phyloP scores from a whole-genome alignment of 805 yeast species.

The Wickerhamomyces tratensis region DNA sequence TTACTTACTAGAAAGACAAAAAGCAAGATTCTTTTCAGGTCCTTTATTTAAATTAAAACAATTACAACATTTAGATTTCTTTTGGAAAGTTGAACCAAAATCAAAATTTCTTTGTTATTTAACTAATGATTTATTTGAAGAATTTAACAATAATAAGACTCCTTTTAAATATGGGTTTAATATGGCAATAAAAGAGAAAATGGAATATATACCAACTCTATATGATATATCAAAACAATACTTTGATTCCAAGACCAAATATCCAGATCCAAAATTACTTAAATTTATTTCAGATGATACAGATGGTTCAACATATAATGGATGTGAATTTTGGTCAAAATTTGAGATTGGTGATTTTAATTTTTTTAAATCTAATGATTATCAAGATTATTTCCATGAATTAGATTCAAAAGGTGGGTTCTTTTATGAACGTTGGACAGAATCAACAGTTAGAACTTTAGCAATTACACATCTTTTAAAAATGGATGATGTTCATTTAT shows the following conservation, averaged over 20 bases:
- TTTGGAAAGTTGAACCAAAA: background rate
- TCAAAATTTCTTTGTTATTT: background rate
- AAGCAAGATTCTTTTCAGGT: background rate
- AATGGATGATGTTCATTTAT: slow-evolving; percentile 58
- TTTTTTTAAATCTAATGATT: background rate
- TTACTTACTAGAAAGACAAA: background rate
- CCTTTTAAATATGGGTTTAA: slow-evolving; percentile 38
- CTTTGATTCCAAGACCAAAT: no score
- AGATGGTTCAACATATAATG: background rate
- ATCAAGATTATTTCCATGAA: slow-evolving; percentile 36
- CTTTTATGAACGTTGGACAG: slow-evolving; percentile 86
- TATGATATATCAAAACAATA: slow-evolving; percentile 23
- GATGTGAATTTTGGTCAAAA: slow-evolving; percentile 29
- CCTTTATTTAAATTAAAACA: background rate
- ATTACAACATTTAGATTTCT: background rate
- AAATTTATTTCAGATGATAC: background rate
- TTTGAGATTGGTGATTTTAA: slow-evolving; percentile 60
- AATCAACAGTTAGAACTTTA: slow-evolving; percentile 78
- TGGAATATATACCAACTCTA: slow-evolving; percentile 40
- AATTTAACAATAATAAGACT: no score
- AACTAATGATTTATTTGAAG: background rate
- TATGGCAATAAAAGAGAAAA: slow-evolving; percentile 40
- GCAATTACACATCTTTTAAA: slow-evolving; percentile 71
- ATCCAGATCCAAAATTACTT: background rate
- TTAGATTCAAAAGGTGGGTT: slow-evolving; percentile 72